Conservation (phyloP, 192 early-diverging fungal genomes). For the Podila horticola region DNA sequence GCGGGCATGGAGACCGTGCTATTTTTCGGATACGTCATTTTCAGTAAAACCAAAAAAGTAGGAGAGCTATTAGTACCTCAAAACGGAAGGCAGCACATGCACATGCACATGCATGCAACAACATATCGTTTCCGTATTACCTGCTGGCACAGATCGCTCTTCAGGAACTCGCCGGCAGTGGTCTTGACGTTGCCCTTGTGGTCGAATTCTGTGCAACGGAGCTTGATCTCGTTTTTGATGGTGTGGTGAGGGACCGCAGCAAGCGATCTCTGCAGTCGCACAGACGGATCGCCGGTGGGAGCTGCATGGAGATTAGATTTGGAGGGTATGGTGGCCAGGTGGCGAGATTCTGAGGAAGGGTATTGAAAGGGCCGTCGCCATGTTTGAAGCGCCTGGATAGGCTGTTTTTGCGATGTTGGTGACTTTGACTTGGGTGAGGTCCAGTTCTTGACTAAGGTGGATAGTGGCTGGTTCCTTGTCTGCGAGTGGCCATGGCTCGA, state of each 20-base stretch:
- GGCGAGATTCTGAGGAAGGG: slow-evolving; percentile 9
- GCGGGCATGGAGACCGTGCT: slow-evolving; percentile 81
- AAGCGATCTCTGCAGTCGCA: slow-evolving; percentile 30
- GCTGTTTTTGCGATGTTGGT: neutral
- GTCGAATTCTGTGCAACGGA: slow-evolving; percentile 73
- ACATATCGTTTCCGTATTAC: neutral
- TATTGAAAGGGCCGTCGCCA: slow-evolving; percentile 37
- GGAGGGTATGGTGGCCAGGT: slow-evolving; percentile 36
- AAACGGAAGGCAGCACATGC: neutral
- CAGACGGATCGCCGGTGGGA: slow-evolving; percentile 6
- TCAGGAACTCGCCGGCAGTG: slow-evolving; percentile 79
- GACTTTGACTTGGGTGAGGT: neutral
- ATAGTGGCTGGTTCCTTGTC: neutral
- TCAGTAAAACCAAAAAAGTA: neutral
- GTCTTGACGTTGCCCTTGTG: slow-evolving; percentile 72
- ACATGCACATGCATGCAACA: neutral
- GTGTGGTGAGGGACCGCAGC: slow-evolving; percentile 45
- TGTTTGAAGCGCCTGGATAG: slow-evolving; percentile 24
- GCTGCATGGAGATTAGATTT: slow-evolving; percentile 17
- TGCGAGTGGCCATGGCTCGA: neutral
- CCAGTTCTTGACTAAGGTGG: neutral
- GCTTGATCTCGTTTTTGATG: slow-evolving; percentile 52
- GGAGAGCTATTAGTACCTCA: neutral
- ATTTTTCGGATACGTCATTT: neutral
- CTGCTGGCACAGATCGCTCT: slow-evolving; percentile 80